Conservation (phyloP, 768 basidiomycete species). For the Rubroboletus pulcherrimus region DNA sequence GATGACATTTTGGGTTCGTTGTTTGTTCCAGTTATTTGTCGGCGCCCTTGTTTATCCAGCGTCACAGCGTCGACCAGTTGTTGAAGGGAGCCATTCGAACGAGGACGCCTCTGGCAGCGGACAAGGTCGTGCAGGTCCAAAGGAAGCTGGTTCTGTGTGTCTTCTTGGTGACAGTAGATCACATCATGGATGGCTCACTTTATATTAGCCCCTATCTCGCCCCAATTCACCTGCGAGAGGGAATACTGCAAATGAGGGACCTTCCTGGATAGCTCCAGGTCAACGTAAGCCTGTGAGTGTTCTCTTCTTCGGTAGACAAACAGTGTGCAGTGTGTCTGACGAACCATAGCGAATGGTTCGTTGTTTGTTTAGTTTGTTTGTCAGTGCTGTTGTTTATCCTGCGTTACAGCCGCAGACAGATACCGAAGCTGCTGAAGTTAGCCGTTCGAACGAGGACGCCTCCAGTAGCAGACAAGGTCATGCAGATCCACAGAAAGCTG, state of each 20-base stretch:
- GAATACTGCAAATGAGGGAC: not conserved
- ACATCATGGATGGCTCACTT: too few species aligned
- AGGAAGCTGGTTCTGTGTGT: too few species aligned
- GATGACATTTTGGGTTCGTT: not conserved
- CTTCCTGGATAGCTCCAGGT: too few species aligned
- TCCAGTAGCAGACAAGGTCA: not conserved
- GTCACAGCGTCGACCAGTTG: not conserved
- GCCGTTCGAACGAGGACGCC: not conserved
- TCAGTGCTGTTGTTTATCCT: not conserved
- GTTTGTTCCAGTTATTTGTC: not conserved
- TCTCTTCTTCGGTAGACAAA: not conserved
- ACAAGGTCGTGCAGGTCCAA: too few species aligned
- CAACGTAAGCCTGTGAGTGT: not conserved
- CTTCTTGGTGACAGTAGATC: too few species aligned
- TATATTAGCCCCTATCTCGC: not conserved
- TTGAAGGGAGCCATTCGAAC: not conserved
- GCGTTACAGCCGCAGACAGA: not conserved
- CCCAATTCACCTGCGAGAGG: not conserved
- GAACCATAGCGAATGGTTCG: not conserved
- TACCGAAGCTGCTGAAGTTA: not conserved
- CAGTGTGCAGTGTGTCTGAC: not conserved
- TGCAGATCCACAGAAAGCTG: too few species aligned
- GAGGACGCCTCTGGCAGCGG: too few species aligned
- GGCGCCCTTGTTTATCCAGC: not conserved
- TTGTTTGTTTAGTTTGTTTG: not conserved